Base-by-base conservation (phyloP, 129 eudicot species). In the Tanacetum coccineum region DNA sequence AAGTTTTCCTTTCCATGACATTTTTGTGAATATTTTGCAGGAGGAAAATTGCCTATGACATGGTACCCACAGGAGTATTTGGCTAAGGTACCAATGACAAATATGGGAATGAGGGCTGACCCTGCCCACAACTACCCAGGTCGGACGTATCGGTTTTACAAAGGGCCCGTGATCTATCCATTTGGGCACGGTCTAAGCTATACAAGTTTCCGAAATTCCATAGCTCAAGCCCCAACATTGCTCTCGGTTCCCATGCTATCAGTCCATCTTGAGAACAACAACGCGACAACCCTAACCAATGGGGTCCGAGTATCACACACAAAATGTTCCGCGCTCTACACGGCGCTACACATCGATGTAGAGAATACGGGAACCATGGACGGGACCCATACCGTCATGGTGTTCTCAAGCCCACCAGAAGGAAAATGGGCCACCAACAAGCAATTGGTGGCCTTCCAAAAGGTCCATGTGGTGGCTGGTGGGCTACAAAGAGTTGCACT, bases 11-110 rank as follows among this genome's bases (percentile, higher is more conserved):
- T n/a, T 4, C 15, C 55, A 26, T 20, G 28, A 45, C 19, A 26
- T 18, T 59, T 15, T 53, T 26, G 54, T 61, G 0, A 30, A 64
- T 45, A 45, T 4, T 67, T 75, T 68, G 46, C 46, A 92, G 98
- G 98, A 39, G 98, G 95, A 44, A 86, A 73, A 67, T 65, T 93
- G 69, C 98, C 98, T 8, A 81, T 86, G 92, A 93, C 98, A 80
- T 93, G 98, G 98, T 93, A 93, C 46, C 96, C 96, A 66, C 89
- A 93, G 72, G 71, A 61, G 32, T 93, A 93, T 59, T 71, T 86
- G 58, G 77, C 89, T 53, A 81, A 80, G 73, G 80, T 80, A 49
- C 87, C 98, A 61, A 93, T 93, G 98, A 82, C 96, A 42, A 81
- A 84, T 59, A 87, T 93, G 96, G 84, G 70, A 45, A 78, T 93